Conservation (phyloP, 306 rosid genomes). For the Arachis stenosperma region DNA sequence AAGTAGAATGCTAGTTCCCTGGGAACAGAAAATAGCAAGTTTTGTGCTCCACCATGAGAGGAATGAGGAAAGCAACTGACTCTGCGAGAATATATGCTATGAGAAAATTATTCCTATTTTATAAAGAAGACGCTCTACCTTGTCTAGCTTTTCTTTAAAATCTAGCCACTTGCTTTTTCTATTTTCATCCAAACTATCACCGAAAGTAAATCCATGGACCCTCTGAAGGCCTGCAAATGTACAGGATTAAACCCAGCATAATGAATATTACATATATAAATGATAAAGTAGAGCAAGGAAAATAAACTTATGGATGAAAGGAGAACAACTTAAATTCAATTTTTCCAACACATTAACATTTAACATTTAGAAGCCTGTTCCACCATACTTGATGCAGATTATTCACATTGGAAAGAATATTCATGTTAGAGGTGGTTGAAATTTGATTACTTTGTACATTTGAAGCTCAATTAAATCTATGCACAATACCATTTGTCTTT, state of each 20-base stretch:
- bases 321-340: no score
- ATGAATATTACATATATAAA: constrained; percentile 6
- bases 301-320: background rate
- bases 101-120: constrained; percentile 6
- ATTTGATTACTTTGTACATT: constrained; percentile 20
- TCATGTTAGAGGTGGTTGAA: background rate
- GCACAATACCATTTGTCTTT: constrained; percentile 23
- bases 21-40: background rate
- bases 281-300: constrained; percentile 10
- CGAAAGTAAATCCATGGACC: constrained; percentile 89
- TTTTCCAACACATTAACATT: no score
- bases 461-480: constrained; percentile 23
- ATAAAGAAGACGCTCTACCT: constrained; percentile 54
- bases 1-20: constrained; percentile 4
- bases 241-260: constrained; percentile 16
- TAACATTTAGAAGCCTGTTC: constrained; percentile 1
- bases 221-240: constrained; percentile 74
- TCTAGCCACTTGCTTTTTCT: constrained; percentile 77
- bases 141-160: constrained; percentile 62
- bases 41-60: background rate
- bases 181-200: constrained; percentile 83
- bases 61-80: constrained; percentile 2
- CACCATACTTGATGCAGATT: constrained; percentile 20
- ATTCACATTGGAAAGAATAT: constrained; percentile 6
- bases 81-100: background rate